Evolutionary conservation across 106 monocot species (phyloP).

Genomic region (Dendrobium catenatum): DNA sequence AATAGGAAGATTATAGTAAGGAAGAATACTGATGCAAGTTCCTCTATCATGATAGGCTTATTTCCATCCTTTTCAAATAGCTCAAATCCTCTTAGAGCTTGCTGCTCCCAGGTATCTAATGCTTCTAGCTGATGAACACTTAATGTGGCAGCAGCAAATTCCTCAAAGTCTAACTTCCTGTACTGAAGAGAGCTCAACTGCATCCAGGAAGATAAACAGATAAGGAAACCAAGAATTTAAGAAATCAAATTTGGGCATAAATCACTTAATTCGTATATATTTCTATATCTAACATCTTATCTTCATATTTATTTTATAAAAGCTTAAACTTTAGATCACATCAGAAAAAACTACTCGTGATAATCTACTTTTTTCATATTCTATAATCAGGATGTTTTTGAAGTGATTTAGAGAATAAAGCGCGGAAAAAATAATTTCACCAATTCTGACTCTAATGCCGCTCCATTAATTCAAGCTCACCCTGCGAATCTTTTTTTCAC

Average conservation of each 20-base stretch:
- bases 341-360: no score
- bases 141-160: slow-evolving; percentile 73
- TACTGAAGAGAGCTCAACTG: slow-evolving; percentile 82
- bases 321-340: no score
- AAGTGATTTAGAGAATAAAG: no score
- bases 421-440: no score
- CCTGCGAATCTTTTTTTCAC: no score
- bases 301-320: no score
- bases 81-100: slow-evolving; percentile 59
- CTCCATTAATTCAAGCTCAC: no score
- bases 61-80: slow-evolving; percentile 85
- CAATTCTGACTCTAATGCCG: no score
- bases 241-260: neutral
- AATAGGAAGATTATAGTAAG: neutral
- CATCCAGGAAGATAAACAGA: neutral
- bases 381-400: no score
- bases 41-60: slow-evolving; percentile 77
- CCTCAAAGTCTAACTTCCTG: slow-evolving; percentile 80
- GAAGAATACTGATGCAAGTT: slow-evolving; percentile 82
- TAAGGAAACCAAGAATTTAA: neutral
- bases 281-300: no score
- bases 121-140: slow-evolving; percentile 89
- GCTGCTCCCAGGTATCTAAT: slow-evolving; percentile 74
- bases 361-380: no score
- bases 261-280: neutral